A percentile compares a stretch with the other conserved stretches of the same genome.
Conservation (phyloP, 2,329 filamentous ascomycete genomes). For the Alternaria infectoria region DNA sequence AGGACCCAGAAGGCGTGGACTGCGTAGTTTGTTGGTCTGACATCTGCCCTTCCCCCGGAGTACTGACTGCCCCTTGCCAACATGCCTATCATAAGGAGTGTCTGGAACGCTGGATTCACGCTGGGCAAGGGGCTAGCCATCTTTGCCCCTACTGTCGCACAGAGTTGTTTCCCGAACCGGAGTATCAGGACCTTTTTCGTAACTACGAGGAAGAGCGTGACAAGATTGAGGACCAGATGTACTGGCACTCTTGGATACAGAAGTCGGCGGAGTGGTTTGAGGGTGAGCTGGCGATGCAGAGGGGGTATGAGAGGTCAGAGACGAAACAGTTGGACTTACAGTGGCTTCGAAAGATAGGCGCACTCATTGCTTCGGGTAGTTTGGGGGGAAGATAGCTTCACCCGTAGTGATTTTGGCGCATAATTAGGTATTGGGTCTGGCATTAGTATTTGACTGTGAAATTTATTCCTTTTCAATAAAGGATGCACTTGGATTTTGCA, state of each 20-base stretch:
- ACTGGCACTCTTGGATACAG: background rate
- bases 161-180: background rate
- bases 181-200: background rate
- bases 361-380: background rate
- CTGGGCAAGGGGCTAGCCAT: background rate
- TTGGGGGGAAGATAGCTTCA: background rate
- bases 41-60: background rate
- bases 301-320: background rate
- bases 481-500: background rate
- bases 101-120: background rate
- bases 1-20: background rate
- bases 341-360: background rate
- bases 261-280: background rate
- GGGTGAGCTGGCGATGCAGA: background rate
- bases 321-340: background rate
- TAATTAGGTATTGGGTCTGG: no score
- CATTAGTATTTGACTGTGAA: no score
- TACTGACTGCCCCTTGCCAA: background rate
- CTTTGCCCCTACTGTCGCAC: constrained; percentile 10
- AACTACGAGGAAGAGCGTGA: background rate
- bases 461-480: no score
- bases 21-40: background rate
- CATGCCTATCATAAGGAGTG: background rate
- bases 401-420: fast-evolving
- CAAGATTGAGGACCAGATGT: background rate